phyloP scores from a whole-genome alignment of 345 rosid species.

The Eucalyptus erythrocorys region DNA sequence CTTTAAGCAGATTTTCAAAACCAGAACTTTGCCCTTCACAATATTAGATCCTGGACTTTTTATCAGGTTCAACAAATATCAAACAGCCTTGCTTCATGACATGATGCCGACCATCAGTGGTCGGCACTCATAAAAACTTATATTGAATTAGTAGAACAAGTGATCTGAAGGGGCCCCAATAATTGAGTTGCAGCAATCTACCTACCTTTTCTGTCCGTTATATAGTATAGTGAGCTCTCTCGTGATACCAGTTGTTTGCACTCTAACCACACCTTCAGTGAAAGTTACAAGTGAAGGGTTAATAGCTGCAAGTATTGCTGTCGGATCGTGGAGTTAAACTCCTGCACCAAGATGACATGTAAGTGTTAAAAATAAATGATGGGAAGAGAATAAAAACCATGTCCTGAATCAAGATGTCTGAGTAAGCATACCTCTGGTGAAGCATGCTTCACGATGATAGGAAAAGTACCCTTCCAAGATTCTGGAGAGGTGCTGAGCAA shows the following conservation, averaged over 20 bases:
- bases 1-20: background rate
- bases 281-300: constrained; percentile 73
- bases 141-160: background rate
- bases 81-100: background rate
- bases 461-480: constrained; percentile 55
- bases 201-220: constrained; percentile 61
- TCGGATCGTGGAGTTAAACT: constrained; percentile 92
- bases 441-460: constrained; percentile 64
- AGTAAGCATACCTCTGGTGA: constrained; percentile 32
- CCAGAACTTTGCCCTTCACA: background rate
- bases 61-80: background rate
- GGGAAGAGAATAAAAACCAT: background rate
- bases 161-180: background rate
- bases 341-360: constrained; percentile 23
- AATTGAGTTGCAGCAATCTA: background rate
- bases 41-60: background rate
- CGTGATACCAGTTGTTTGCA: constrained; percentile 70
- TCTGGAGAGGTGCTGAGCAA: constrained; percentile 64
- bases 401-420: background rate
- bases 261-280: constrained; percentile 74
- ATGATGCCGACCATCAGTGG: background rate
- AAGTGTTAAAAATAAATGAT: background rate
- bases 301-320: constrained; percentile 67
- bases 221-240: constrained; percentile 64
- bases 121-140: background rate